Evolutionary conservation across 257 asterid species (phyloP).

Genomic region (Capsicum chinense): DNA sequence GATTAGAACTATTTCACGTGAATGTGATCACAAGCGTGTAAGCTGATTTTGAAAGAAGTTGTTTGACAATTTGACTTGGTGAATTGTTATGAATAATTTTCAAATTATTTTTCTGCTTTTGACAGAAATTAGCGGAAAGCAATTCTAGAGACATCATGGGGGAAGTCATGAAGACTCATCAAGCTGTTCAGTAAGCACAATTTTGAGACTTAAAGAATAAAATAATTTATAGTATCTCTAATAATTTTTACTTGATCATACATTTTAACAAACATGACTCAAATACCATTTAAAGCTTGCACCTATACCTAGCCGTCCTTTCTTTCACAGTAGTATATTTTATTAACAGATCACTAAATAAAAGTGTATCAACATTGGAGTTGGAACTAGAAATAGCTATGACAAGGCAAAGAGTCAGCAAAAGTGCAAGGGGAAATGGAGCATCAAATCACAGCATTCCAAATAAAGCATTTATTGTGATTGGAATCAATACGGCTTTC

Average conservation of each 20-base stretch:
- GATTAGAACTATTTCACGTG: slow-evolving; percentile 34
- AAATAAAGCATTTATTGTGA: slow-evolving; percentile 13
- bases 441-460: slow-evolving; percentile 38
- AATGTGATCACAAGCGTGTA: slow-evolving; percentile 61
- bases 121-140: slow-evolving; percentile 53
- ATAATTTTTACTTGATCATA: neutral
- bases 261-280: neutral
- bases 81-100: neutral
- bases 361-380: slow-evolving; percentile 41
- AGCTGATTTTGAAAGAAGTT: neutral
- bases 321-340: neutral
- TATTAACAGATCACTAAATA: slow-evolving; percentile 57
- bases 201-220: neutral
- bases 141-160: slow-evolving; percentile 48
- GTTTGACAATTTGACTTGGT: neutral
- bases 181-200: slow-evolving; percentile 54
- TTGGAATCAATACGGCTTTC: too few species aligned
- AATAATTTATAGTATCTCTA: neutral
- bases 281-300: neutral
- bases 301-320: neutral
- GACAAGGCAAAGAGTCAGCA: slow-evolving; percentile 30
- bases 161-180: slow-evolving; percentile 63
- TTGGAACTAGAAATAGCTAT: slow-evolving; percentile 32
- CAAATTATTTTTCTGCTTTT: neutral
- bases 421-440: neutral